phyloP scores from a whole-genome alignment of 2,329 filamentous ascomycete species.

The Zelopaecilomyces penicillatus region DNA sequence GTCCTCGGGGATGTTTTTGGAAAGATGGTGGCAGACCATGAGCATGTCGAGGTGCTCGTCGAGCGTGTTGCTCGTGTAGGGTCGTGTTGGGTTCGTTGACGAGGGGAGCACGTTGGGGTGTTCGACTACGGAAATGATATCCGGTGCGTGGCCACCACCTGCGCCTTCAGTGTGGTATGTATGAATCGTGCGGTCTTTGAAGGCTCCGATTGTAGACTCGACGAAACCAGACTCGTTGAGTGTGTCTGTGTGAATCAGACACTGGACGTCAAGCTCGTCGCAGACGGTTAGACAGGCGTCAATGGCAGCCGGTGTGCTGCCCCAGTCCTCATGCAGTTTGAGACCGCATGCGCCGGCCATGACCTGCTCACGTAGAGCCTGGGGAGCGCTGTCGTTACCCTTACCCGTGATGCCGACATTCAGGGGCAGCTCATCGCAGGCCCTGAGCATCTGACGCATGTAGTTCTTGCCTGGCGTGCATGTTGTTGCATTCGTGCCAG shows the following conservation, averaged over 20 bases:
- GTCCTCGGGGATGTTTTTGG: constrained; percentile 88
- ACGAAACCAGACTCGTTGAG: constrained; percentile 97
- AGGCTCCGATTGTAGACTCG: constrained; percentile 77
- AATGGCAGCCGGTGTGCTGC: constrained; percentile 81
- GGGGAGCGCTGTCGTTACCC: constrained; percentile 71
- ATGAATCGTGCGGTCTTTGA: constrained; percentile 83
- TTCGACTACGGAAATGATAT: constrained; percentile 91
- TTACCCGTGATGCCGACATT: constrained; percentile 91
- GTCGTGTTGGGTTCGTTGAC: constrained; percentile 86
- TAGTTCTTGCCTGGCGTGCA: constrained; percentile 82
- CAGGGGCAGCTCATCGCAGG: constrained; percentile 69
- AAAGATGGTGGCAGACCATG: constrained; percentile 95
- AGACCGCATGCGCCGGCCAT: constrained; percentile 79
- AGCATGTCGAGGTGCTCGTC: constrained; percentile 98
- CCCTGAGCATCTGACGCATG: constrained; percentile 84
- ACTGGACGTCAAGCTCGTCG: constrained; percentile 87
- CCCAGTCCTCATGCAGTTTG: constrained; percentile 97
- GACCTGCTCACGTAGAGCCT: constrained; percentile 69
- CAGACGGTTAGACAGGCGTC: constrained; percentile 79
- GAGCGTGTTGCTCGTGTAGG: constrained; percentile 83
- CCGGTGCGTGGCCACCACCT: constrained; percentile 87
- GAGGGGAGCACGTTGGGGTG: constrained; percentile 81
- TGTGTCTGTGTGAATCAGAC: constrained; percentile 90
- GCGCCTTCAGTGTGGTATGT: constrained; percentile 97
- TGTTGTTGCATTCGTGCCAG: constrained; percentile 84